Evolutionary conservation across 192 early-diverging fungal species (phyloP).

Genomic region (Diversispora eburnea): DNA sequence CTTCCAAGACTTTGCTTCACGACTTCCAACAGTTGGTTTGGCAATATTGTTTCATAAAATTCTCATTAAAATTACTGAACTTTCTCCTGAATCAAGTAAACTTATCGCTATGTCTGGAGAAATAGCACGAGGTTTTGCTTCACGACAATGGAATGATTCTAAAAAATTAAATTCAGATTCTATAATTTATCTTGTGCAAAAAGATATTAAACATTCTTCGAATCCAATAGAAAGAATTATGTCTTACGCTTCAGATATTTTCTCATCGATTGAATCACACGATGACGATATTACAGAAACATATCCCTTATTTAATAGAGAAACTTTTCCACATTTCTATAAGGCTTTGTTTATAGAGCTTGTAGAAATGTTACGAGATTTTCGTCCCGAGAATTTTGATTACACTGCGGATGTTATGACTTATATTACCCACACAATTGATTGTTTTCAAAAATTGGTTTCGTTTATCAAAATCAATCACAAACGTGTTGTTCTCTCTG

Average conservation of each 20-base stretch:
- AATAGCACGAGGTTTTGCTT: constrained; percentile 35
- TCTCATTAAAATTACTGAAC: constrained; percentile 35
- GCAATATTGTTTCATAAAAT: constrained; percentile 42
- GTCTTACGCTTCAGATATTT: constrained; percentile 33
- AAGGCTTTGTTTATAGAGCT: constrained; percentile 43
- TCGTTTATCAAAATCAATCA: constrained; percentile 48
- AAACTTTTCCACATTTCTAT: constrained; percentile 30
- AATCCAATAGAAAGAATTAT: constrained; percentile 37
- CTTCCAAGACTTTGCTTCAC: constrained; percentile 34
- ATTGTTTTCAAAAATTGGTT: constrained; percentile 44
- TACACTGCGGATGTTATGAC: constrained; percentile 29
- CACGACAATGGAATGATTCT: constrained; percentile 38
- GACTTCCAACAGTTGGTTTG: constrained; percentile 41
- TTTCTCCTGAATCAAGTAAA: constrained; percentile 32
- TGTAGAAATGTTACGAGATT: constrained; percentile 29
- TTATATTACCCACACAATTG: constrained; percentile 37
- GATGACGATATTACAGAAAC: constrained; percentile 31
- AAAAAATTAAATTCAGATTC: constrained; percentile 39
- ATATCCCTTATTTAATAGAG: constrained; percentile 41
- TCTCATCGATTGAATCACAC: constrained; percentile 42
- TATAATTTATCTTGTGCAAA: constrained; percentile 35
- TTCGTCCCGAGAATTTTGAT: constrained; percentile 29
- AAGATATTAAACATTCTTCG: constrained; percentile 39
- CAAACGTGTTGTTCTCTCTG: constrained; percentile 40
- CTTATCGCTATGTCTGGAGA: constrained; percentile 32